These are phyloP conservation scores for Vaccinium myrtillus DNA, from an alignment of 148 eudicot species.

Conservation along the genomic window DNA sequence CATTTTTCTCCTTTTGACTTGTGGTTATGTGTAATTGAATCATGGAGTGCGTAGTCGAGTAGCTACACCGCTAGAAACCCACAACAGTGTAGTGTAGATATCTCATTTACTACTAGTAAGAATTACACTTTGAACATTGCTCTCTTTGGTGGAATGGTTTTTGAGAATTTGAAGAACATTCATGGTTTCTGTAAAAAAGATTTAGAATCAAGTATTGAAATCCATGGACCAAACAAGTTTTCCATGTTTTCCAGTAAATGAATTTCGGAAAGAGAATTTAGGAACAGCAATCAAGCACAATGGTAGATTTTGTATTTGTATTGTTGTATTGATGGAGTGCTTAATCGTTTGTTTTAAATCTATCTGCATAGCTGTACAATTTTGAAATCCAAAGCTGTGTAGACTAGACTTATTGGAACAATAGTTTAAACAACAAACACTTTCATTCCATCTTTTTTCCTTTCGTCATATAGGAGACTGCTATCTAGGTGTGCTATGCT, in stretches of 20 bases:
- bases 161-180: neutral
- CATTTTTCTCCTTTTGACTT: neutral
- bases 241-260: neutral
- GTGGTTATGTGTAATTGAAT: neutral
- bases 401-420: neutral
- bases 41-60: neutral
- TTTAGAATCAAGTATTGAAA: neutral
- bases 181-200: neutral
- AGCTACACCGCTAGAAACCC: neutral
- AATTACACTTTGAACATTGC: neutral
- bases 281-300: neutral
- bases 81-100: neutral
- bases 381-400: neutral
- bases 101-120: neutral
- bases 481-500: neutral
- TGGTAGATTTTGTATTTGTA: neutral
- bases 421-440: neutral
- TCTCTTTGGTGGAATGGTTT: neutral
- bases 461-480: constrained; percentile 1
- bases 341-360: neutral
- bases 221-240: neutral
- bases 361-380: neutral
- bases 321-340: neutral
- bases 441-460: neutral
- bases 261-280: neutral